A percentile compares a stretch with the other conserved stretches of the same genome.
Conservation (phyloP, 306 rosid genomes). For the Ormosia emarginata region DNA sequence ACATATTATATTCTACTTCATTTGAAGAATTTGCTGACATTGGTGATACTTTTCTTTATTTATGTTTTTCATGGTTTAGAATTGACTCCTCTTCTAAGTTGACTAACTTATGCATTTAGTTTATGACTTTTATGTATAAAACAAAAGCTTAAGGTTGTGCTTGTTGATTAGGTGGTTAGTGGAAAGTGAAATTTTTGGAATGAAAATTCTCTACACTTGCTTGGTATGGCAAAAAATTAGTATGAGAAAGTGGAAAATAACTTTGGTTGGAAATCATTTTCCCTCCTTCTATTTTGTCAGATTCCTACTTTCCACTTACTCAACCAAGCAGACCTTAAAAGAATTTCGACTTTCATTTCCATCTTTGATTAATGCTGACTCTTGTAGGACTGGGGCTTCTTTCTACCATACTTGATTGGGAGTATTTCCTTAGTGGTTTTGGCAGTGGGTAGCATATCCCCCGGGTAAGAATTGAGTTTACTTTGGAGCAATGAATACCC, state of each 20-base stretch:
- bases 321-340: not conserved
- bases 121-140: not conserved
- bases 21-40: not conserved
- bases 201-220: not conserved
- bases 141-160: not conserved
- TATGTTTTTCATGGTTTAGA: not conserved
- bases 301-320: not conserved
- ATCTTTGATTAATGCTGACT: slow-evolving; percentile 26
- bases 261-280: not conserved
- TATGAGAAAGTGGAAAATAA: not conserved
- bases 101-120: not conserved
- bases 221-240: not conserved
- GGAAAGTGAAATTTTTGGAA: not conserved
- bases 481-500: not conserved
- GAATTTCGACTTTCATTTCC: slow-evolving; percentile 17
- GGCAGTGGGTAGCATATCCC: slow-evolving; percentile 91
- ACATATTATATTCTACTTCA: not conserved
- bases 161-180: not conserved
- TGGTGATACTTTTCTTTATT: not conserved
- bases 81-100: not conserved
- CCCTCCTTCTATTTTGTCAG: not conserved
- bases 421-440: slow-evolving; percentile 84
- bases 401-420: slow-evolving; percentile 85
- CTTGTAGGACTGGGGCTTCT: slow-evolving; percentile 93
- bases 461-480: slow-evolving; percentile 58